A percentile compares a stretch with the other conserved stretches of the same genome.
Conservation (phyloP, 2,329 filamentous ascomycete genomes). For the Fusarium pseudocircinatum region DNA sequence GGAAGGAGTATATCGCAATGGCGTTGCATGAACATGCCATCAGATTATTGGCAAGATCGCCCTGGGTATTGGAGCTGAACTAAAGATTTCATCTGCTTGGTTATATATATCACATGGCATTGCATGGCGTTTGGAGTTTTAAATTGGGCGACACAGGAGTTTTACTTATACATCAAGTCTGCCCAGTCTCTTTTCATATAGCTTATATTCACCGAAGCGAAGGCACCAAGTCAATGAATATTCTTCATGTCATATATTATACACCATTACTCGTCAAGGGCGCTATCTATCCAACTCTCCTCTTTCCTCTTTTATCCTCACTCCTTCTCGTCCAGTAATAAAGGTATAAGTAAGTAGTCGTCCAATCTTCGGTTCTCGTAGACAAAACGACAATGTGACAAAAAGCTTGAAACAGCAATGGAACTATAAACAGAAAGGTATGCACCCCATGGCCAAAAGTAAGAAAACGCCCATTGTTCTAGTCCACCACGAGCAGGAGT, state of each 20-base stretch:
- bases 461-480: slow-evolving; percentile 30
- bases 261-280: slow-evolving; percentile 26
- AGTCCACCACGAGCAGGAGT: slow-evolving; percentile 35
- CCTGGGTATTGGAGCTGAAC: neutral
- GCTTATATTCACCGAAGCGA: neutral
- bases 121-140: slow-evolving; percentile 48
- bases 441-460: neutral
- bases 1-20: slow-evolving; percentile 61
- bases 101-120: slow-evolving; percentile 41
- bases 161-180: slow-evolving; percentile 4
- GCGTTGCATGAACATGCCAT: slow-evolving; percentile 24
- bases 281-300: neutral
- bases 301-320: slow-evolving; percentile 1
- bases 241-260: slow-evolving; percentile 27
- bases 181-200: neutral
- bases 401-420: neutral
- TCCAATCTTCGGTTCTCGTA: slow-evolving; percentile 24
- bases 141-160: slow-evolving; percentile 2
- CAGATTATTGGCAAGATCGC: neutral
- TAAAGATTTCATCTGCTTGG: neutral
- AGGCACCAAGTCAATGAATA: slow-evolving; percentile 6
- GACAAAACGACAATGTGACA: slow-evolving; percentile 11
- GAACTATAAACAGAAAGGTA: slow-evolving; percentile 4
- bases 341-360: slow-evolving; percentile 6
- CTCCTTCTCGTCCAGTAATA: neutral